Base-by-base conservation (phyloP, 108 stramenopile genomes). In the Skeletonema menzelii region DNA sequence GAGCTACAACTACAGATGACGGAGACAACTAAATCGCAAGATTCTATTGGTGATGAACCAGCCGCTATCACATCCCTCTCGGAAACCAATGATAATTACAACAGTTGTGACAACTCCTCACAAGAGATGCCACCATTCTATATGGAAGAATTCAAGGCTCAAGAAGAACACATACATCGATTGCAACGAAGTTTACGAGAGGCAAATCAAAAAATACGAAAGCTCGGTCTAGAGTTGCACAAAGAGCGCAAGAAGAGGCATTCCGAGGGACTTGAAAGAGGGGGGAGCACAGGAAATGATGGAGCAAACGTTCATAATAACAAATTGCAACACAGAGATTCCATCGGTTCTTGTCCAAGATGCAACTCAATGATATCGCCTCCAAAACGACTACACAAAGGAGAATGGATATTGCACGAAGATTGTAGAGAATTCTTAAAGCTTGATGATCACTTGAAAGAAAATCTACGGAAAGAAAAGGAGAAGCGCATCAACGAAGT, bases 401-500 rank as follows among this genome's bases (percentile, higher is more conserved):
- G 91, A 12, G 44, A 63, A 56, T 89, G 88, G 91, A 72, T 74
- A 34, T 72, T 86, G 78, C 80, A 84, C 63, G 56, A 75, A 0
- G 87, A 89, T 63, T 86, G 85, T n/a, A 61, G 72, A 17, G 91
- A 87, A 27, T 91, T 91, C 47, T 63, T 87, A 46, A 63, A 73
- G 35, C 70, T 86, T 35, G 87, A 88, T n/a, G 81, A 73, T 4
- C 87, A 91, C 75, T 53, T 89, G 20, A 91, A 91, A 59, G 62
- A 82, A 31, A 87, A 85, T 38, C 65, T 91, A 65, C 70, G 90
- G 65, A 69, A 59, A 17, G 90, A 88, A 69, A 91, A 91, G 60
- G 74, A 86, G 63, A 84, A 85, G 56, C 67, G 90, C 59, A 47
- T 91, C 8, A 42, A 72, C 12, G 76, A 87, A 61, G 88, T 91